Evolutionary conservation across 2,329 filamentous ascomycete species (phyloP).

Genomic region (Aspergillus puulaauensis): DNA sequence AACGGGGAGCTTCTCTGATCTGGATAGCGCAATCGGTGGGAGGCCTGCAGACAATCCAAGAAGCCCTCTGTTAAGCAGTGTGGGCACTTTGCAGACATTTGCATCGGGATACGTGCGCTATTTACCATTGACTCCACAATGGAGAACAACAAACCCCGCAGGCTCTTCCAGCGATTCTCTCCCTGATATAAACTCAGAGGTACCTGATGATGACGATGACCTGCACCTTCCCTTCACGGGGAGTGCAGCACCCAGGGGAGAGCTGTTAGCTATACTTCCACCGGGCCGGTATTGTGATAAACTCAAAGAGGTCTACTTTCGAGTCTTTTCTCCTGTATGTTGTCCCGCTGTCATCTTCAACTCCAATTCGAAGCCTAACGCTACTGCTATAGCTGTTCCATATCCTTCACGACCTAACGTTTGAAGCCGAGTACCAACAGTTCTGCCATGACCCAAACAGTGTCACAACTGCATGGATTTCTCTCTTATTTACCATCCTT

Average conservation of each 20-base stretch:
- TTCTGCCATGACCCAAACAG: slow-evolving; percentile 37
- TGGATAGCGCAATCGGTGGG: slow-evolving; percentile 20
- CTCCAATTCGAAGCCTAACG: neutral
- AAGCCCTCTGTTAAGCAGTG: slow-evolving; percentile 23
- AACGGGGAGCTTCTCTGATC: slow-evolving; percentile 27
- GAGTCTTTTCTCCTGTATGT: slow-evolving; percentile 40
- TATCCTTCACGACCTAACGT: slow-evolving; percentile 43
- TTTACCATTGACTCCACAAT: slow-evolving; percentile 32
- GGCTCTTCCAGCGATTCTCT: slow-evolving; percentile 26
- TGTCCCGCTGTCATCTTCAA: neutral
- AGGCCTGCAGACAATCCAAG: slow-evolving; percentile 19
- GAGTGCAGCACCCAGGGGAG: slow-evolving; percentile 26
- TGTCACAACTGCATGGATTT: slow-evolving; percentile 40
- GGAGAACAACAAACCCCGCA: slow-evolving; percentile 30
- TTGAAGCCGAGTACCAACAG: slow-evolving; percentile 38
- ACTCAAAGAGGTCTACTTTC: slow-evolving; percentile 38
- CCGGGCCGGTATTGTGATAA: slow-evolving; percentile 37
- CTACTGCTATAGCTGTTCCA: slow-evolving; percentile 34
- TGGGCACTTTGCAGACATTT: slow-evolving; percentile 32
- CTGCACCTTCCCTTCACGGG: slow-evolving; percentile 32
- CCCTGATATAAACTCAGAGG: slow-evolving; percentile 25
- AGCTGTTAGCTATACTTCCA: slow-evolving; percentile 34
- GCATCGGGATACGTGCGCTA: slow-evolving; percentile 38
- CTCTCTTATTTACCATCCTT: slow-evolving; percentile 40
- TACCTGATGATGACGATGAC: slow-evolving; percentile 32